Evolutionary conservation across 257 asterid genomes (phyloP).

Genomic region (Ajuga chamaepitys): DNA sequence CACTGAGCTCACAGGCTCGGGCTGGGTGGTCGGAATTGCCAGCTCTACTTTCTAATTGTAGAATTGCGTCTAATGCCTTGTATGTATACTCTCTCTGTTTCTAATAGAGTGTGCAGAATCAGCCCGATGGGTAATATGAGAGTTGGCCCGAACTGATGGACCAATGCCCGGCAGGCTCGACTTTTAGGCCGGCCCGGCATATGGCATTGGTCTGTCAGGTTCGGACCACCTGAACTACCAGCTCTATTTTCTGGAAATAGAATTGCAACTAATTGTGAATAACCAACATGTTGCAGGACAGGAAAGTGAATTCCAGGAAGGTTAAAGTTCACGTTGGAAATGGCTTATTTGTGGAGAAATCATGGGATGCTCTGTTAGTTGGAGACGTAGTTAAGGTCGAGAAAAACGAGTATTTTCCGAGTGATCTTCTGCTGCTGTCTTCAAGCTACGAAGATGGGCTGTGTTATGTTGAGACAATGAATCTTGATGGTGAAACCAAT

Average conservation of each 20-base stretch:
- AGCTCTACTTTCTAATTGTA: too few species aligned
- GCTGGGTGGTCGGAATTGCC: too few species aligned
- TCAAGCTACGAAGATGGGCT: slow-evolving; percentile 61
- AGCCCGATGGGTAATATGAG: too few species aligned
- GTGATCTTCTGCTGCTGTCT: slow-evolving; percentile 48
- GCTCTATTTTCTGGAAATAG: neutral
- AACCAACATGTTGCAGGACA: slow-evolving; percentile 49
- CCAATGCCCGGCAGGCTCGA: too few species aligned
- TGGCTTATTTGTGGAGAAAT: slow-evolving; percentile 28
- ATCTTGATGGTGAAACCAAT: slow-evolving; percentile 64
- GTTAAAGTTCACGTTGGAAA: slow-evolving; percentile 41
- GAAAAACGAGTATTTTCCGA: slow-evolving; percentile 52
- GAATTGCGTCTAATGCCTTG: too few species aligned
- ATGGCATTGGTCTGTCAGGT: too few species aligned
- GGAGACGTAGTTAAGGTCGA: slow-evolving; percentile 54
- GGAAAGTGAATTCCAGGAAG: slow-evolving; percentile 45
- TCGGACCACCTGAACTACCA: too few species aligned
- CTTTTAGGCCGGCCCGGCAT: too few species aligned
- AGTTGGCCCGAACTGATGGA: too few species aligned
- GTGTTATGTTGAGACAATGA: slow-evolving; percentile 62
- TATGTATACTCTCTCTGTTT: too few species aligned
- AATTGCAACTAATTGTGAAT: neutral
- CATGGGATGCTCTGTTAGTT: slow-evolving; percentile 42
- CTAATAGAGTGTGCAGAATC: too few species aligned
- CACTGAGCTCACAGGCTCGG: too few species aligned